phyloP scores from a whole-genome alignment of 805 yeast species.

The Myxozyma vanderwaltii region DNA sequence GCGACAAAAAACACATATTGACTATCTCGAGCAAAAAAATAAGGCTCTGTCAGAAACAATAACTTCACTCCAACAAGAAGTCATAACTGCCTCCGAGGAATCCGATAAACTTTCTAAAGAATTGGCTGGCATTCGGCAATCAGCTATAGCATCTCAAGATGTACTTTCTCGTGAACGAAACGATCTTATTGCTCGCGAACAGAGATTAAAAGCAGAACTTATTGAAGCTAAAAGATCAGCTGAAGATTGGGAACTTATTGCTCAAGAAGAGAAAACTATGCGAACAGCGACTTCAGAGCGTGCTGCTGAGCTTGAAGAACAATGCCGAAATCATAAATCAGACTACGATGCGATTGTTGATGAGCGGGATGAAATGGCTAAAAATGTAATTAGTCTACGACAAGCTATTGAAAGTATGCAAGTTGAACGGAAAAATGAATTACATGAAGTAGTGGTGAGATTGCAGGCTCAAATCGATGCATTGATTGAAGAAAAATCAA shows the following conservation, averaged over 20 bases:
- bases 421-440: slow-evolving; percentile 36
- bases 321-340: slow-evolving; percentile 36
- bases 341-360: slow-evolving; percentile 5
- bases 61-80: slow-evolving; percentile 47
- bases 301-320: slow-evolving; percentile 41
- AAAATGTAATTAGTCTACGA: slow-evolving; percentile 40
- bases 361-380: slow-evolving; percentile 16
- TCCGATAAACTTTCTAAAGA: slow-evolving; percentile 39
- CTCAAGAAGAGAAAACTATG: slow-evolving; percentile 43
- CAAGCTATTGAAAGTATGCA: slow-evolving; percentile 39
- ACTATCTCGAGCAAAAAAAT: slow-evolving; percentile 42
- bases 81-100: slow-evolving; percentile 39
- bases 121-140: slow-evolving; percentile 35
- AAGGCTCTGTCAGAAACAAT: slow-evolving; percentile 43
- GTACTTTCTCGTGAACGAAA: slow-evolving; percentile 37
- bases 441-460: slow-evolving; percentile 43
- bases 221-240: slow-evolving; percentile 32
- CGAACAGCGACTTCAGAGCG: slow-evolving; percentile 27
- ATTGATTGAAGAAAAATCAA: slow-evolving; percentile 24
- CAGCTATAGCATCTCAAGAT: slow-evolving; percentile 34
- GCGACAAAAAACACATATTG: slow-evolving; percentile 36
- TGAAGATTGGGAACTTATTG: slow-evolving; percentile 42
- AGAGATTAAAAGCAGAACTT: slow-evolving; percentile 31
- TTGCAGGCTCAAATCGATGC: slow-evolving; percentile 31
- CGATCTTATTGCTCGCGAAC: slow-evolving; percentile 18